These are phyloP conservation scores for Trametes gibbosa DNA, from an alignment of 768 basidiomycete species.

Conservation along the genomic window DNA sequence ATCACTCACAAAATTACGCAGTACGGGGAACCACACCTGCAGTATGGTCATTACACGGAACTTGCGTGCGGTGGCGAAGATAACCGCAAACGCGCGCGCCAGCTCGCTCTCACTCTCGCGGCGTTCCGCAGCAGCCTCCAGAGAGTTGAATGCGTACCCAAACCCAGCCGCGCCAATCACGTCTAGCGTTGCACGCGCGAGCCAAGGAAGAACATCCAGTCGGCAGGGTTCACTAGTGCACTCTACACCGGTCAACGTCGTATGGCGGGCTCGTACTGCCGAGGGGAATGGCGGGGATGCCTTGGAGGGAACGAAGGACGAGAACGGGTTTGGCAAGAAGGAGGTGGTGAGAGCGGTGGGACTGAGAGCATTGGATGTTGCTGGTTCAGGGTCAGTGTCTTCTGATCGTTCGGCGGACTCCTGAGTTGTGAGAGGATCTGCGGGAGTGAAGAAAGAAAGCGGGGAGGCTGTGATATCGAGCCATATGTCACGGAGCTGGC, in stretches of 20 bases:
- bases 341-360: conserved; percentile 13
- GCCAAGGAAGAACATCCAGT: conserved; percentile 62
- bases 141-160: conserved; percentile 50
- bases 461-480: conserved; percentile 23
- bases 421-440: conserved; percentile 5
- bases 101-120: conserved; percentile 46
- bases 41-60: conserved; percentile 53
- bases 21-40: conserved; percentile 55
- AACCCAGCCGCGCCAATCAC: conserved; percentile 77
- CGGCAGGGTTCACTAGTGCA: conserved; percentile 8
- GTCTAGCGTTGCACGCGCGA: conserved; percentile 69
- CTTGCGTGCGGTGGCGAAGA: conserved; percentile 51
- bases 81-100: conserved; percentile 50
- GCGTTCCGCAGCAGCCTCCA: conserved; percentile 33
- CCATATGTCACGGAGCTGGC: conserved; percentile 49
- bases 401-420: background rate
- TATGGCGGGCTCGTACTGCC: background rate
- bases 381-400: conserved; percentile 12
- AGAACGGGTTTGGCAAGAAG: conserved; percentile 26
- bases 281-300: conserved; percentile 9
- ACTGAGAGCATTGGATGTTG: conserved; percentile 1
- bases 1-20: conserved; percentile 50
- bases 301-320: conserved; percentile 24
- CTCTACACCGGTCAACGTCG: background rate
- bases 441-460: conserved; percentile 2